phyloP scores from a whole-genome alignment of 768 basidiomycete genomes.

The Macrolepiota dolichaula region DNA sequence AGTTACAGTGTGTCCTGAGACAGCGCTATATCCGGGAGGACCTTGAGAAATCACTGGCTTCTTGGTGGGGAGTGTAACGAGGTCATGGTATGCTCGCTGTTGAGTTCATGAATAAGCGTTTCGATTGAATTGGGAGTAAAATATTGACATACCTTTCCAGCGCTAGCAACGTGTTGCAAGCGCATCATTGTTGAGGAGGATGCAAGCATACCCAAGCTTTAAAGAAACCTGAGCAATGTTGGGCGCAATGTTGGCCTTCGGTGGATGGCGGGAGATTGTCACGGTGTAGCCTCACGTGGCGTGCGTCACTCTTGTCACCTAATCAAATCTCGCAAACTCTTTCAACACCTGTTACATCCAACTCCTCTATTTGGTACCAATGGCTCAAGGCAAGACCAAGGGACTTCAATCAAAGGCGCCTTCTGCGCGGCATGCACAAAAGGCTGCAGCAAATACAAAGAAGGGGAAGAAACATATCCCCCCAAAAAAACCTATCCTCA shows the following conservation, averaged over 20 bases:
- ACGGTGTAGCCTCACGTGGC: constrained; percentile 29
- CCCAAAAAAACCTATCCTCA: constrained; percentile 73
- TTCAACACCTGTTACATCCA: neutral
- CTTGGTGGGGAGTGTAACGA: constrained; percentile 52
- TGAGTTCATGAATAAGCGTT: constrained; percentile 11
- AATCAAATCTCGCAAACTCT: neutral
- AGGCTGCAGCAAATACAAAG: constrained; percentile 67
- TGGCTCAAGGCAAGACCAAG: constrained; percentile 89
- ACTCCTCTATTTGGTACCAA: constrained; percentile 21
- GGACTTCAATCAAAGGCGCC: constrained; percentile 59
- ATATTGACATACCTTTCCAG: constrained; percentile 39
- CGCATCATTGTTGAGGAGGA: constrained; percentile 46
- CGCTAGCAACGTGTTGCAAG: constrained; percentile 46
- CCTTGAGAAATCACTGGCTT: constrained; percentile 77
- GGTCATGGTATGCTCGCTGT: constrained; percentile 75
- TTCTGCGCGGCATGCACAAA: constrained; percentile 55
- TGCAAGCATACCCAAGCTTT: constrained; percentile 35
- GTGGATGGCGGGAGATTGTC: constrained; percentile 37
- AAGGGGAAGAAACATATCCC: constrained; percentile 78
- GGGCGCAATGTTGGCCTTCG: constrained; percentile 25
- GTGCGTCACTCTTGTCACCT: constrained; percentile 6
- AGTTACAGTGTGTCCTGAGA: too few relatives aligned
- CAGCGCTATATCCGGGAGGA: constrained; percentile 80
- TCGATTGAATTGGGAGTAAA: neutral
- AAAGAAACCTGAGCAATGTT: constrained; percentile 17